Evolutionary conservation across 2,329 filamentous ascomycete species (phyloP).

Genomic region (Aspergillus pseudonomiae): DNA sequence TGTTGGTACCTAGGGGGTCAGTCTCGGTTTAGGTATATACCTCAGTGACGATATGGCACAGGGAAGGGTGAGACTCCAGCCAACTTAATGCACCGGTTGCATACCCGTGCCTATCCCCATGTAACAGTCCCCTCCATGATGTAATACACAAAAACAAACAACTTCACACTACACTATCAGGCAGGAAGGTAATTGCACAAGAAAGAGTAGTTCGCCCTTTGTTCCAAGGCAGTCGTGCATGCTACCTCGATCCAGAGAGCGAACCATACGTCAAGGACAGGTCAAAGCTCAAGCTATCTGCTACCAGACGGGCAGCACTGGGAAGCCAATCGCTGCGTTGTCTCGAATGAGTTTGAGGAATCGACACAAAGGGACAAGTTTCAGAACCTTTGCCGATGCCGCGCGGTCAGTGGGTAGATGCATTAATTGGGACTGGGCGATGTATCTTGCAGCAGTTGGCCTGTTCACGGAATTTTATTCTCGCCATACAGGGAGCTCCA

Average conservation of each 20-base stretch:
- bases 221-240: conserved; percentile 19
- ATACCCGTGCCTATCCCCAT: conserved; percentile 1
- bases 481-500: conserved; percentile 60
- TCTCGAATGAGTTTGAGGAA: conserved; percentile 2
- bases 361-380: not conserved
- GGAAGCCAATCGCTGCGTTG: conserved; percentile 9
- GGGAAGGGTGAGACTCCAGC: not conserved
- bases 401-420: not conserved
- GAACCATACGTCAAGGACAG: conserved; percentile 14
- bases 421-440: not conserved
- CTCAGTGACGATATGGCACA: not conserved
- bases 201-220: not conserved
- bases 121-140: conserved; percentile 1
- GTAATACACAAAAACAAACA: not conserved
- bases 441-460: not conserved
- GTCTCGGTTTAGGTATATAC: not conserved
- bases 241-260: conserved; percentile 3
- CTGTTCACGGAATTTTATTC: not conserved
- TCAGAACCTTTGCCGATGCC: not conserved
- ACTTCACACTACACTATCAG: not conserved
- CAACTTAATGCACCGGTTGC: conserved; percentile 1
- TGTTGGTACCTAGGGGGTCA: not conserved
- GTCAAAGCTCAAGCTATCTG: conserved; percentile 21
- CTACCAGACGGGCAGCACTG: conserved; percentile 6
- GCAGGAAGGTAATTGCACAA: not conserved